These are phyloP conservation scores for Alternaria brassicae DNA, from an alignment of 2,329 filamentous ascomycete genomes.

Conservation along the genomic window DNA sequence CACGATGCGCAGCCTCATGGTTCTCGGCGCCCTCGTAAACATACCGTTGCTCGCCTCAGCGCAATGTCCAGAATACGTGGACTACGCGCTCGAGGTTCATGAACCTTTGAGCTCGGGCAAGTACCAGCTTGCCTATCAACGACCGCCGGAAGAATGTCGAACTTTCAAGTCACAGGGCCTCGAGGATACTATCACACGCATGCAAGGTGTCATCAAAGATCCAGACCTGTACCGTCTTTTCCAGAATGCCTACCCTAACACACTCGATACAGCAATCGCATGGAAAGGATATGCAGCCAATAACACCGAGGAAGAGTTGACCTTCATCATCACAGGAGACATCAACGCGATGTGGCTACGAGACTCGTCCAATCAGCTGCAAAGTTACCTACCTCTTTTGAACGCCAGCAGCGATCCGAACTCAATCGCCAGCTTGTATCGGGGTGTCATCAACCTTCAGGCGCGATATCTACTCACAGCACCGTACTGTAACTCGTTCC, in stretches of 20 bases:
- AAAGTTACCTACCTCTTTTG: constrained; percentile 70
- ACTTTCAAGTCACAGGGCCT: constrained; percentile 57
- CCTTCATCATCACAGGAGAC: constrained; percentile 66
- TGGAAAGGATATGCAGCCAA: constrained; percentile 69
- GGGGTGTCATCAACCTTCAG: constrained; percentile 75
- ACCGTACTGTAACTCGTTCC: constrained; percentile 62
- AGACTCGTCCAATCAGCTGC: constrained; percentile 71
- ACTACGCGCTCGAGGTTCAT: constrained; percentile 52
- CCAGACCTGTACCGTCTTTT: constrained; percentile 74
- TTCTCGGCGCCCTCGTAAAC: constrained; percentile 22
- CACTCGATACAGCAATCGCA: constrained; percentile 73
- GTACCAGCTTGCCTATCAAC: constrained; percentile 56
- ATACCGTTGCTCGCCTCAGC: constrained; percentile 37
- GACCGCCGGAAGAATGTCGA: constrained; percentile 54
- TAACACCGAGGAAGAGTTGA: constrained; percentile 68
- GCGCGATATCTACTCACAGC: constrained; percentile 70
- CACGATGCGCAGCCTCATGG: constrained; percentile 34
- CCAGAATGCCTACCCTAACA: constrained; percentile 76
- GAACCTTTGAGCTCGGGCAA: constrained; percentile 54
- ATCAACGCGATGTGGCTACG: constrained; percentile 65
- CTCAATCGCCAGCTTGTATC: constrained; percentile 71
- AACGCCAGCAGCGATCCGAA: constrained; percentile 60
- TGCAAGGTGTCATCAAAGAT: constrained; percentile 53
- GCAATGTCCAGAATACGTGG: constrained; percentile 55
- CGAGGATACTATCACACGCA: constrained; percentile 49